Percentiles rank a stretch among this genome's conserved stretches.
Conservation (phyloP, 2,329 filamentous ascomycete species). For the Fusarium ramigenum region DNA sequence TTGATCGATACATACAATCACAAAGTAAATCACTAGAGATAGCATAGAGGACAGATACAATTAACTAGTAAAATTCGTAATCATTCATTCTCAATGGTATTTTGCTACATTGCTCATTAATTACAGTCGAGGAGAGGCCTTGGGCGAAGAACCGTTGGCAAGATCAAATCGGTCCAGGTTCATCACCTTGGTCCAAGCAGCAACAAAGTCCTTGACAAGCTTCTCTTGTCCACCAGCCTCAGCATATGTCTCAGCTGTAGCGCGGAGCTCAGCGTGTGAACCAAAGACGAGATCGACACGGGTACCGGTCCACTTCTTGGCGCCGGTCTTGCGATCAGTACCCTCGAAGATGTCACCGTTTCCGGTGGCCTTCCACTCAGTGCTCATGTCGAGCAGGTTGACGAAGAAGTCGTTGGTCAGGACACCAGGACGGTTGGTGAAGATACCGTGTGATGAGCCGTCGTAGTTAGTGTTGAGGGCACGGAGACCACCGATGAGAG, state of each 20-base stretch:
- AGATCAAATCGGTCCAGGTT: conserved; percentile 76
- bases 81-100: conserved; percentile 36
- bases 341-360: conserved; percentile 69
- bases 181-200: conserved; percentile 79
- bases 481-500: conserved; percentile 76
- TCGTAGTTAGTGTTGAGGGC: conserved; percentile 76
- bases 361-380: conserved; percentile 64
- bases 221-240: conserved; percentile 66
- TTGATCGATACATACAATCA: background rate
- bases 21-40: background rate
- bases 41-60: background rate
- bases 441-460: conserved; percentile 71
- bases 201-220: conserved; percentile 77
- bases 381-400: conserved; percentile 77
- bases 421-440: conserved; percentile 73
- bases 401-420: conserved; percentile 85
- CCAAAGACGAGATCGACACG: conserved; percentile 77
- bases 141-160: conserved; percentile 1
- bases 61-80: conserved; percentile 8
- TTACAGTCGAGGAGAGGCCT: conserved; percentile 36
- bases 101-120: conserved; percentile 37
- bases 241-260: conserved; percentile 75
- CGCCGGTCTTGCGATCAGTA: conserved; percentile 71
- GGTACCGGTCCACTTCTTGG: conserved; percentile 74
- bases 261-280: conserved; percentile 76